Conservation (phyloP, 129 eudicot species). For the Chrysanthemum makinoi region DNA sequence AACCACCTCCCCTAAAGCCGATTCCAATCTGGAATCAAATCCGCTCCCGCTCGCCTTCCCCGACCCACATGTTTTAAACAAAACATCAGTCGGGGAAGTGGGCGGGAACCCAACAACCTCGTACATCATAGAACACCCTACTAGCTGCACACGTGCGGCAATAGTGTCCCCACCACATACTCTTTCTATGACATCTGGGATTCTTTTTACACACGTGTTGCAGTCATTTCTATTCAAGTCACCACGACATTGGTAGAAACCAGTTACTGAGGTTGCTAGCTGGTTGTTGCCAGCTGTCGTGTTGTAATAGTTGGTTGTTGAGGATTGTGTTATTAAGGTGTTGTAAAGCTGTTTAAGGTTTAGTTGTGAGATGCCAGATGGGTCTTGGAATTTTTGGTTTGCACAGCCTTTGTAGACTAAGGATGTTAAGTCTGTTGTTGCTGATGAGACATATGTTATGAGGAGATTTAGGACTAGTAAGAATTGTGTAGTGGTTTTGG, state of each 20-base stretch:
- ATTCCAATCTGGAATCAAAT: constrained; percentile 47
- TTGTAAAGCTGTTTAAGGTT: constrained; percentile 44
- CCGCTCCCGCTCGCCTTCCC: constrained; percentile 68
- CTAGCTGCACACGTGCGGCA: constrained; percentile 64
- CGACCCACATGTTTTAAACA: constrained; percentile 70
- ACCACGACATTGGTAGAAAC: constrained; percentile 80
- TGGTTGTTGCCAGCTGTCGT: constrained; percentile 44
- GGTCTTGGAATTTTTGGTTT: constrained; percentile 61
- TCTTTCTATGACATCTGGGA: constrained; percentile 26
- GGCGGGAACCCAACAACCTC: constrained; percentile 63
- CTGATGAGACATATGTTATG: neutral
- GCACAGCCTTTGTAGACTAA: constrained; percentile 86
- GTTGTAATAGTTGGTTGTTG: constrained; percentile 54
- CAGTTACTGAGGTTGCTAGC: constrained; percentile 42
- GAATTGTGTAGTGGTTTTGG: constrained; percentile 13
- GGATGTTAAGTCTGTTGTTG: constrained; percentile 34
- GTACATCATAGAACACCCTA: constrained; percentile 63
- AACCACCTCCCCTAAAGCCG: constrained; percentile 52
- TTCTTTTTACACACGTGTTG: constrained; percentile 43
- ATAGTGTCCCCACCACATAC: constrained; percentile 64
- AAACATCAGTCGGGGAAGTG: constrained; percentile 44
- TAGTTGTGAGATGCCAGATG: constrained; percentile 42
- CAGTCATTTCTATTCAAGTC: constrained; percentile 58
- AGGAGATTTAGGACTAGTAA: neutral
- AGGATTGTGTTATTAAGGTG: constrained; percentile 51